Conservation (phyloP, 2,329 filamentous ascomycete species). For the Hypoxylon sp. region DNA sequence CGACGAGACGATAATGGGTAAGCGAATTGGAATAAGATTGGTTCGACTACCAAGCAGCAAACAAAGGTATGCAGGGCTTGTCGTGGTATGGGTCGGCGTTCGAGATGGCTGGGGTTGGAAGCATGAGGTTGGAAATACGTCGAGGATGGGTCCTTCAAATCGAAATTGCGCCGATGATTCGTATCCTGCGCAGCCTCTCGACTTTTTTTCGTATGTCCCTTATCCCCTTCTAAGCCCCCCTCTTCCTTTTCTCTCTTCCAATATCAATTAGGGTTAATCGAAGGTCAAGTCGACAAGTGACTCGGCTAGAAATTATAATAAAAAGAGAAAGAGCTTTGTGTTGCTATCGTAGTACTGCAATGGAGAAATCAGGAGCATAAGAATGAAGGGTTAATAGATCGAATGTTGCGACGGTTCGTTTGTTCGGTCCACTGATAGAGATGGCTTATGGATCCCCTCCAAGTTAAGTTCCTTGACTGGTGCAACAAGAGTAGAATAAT, state of each 20-base stretch:
- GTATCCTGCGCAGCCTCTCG: conserved; percentile 37
- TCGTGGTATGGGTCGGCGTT: conserved; percentile 29
- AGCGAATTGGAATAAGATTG: conserved; percentile 14
- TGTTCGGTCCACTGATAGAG: conserved; percentile 21
- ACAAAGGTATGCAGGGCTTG: conserved; percentile 26
- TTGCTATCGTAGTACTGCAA: conserved; percentile 20
- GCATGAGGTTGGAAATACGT: conserved; percentile 41
- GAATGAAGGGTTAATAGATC: conserved; percentile 32
- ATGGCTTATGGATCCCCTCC: too few relatives aligned
- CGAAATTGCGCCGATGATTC: conserved; percentile 31
- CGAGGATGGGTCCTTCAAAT: conserved; percentile 32
- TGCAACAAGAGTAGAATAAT: conserved; percentile 7
- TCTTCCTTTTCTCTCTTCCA: conserved; percentile 20
- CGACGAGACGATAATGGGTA: conserved; percentile 3
- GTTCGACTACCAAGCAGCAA: conserved; percentile 14
- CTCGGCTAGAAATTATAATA: background rate
- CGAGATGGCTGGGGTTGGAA: conserved; percentile 42
- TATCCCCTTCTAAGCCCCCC: conserved; percentile 21
- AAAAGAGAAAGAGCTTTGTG: conserved; percentile 7
- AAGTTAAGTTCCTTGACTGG: conserved; percentile 22
- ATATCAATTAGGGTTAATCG: too few relatives aligned
- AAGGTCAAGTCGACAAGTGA: background rate
- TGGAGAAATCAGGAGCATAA: conserved; percentile 14
- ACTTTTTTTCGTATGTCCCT: conserved; percentile 29
- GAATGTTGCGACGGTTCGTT: conserved; percentile 35